Conservation (phyloP, 768 basidiomycete species). For the Pilatotrama ljubarskyi region DNA sequence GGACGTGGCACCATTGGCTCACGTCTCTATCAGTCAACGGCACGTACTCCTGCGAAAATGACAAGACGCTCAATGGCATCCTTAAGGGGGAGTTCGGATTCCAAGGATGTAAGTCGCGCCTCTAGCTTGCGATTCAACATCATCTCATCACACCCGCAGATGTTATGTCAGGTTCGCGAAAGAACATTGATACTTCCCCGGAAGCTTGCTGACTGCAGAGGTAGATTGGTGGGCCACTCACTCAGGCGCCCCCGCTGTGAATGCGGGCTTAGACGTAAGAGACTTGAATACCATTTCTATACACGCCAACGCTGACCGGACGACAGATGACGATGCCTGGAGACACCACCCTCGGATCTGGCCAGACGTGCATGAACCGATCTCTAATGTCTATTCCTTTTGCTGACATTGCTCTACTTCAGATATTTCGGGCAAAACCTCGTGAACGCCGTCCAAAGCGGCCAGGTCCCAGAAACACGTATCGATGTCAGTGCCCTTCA, state of each 20-base stretch:
- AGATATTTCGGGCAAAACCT: constrained; percentile 64
- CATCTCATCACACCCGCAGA: constrained; percentile 34
- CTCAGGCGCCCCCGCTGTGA: constrained; percentile 52
- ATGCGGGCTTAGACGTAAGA: constrained; percentile 61
- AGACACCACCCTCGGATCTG: constrained; percentile 40
- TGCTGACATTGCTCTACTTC: not conserved
- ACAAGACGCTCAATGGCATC: constrained; percentile 58
- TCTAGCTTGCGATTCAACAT: too few relatives aligned
- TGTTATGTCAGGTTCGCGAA: constrained; percentile 4
- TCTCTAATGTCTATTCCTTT: not conserved
- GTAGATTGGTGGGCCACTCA: constrained; percentile 70
- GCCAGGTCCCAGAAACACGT: constrained; percentile 56
- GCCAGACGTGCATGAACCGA: constrained; percentile 14
- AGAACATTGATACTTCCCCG: too few relatives aligned
- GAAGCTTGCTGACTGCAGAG: not conserved
- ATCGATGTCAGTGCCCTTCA: constrained; percentile 39
- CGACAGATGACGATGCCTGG: constrained; percentile 73
- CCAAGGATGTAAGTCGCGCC: constrained; percentile 39
- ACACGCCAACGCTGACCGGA: not conserved
- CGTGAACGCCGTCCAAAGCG: constrained; percentile 58
- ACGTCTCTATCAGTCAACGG: constrained; percentile 56
- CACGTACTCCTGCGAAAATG: constrained; percentile 73
- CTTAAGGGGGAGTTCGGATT: constrained; percentile 47
- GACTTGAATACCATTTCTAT: not conserved
- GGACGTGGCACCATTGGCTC: not conserved